A percentile compares a stretch with the other conserved stretches of the same genome.
phyloP scores from a whole-genome alignment of 2,329 filamentous ascomycete species.

The Colletotrichum ledebouriae region DNA sequence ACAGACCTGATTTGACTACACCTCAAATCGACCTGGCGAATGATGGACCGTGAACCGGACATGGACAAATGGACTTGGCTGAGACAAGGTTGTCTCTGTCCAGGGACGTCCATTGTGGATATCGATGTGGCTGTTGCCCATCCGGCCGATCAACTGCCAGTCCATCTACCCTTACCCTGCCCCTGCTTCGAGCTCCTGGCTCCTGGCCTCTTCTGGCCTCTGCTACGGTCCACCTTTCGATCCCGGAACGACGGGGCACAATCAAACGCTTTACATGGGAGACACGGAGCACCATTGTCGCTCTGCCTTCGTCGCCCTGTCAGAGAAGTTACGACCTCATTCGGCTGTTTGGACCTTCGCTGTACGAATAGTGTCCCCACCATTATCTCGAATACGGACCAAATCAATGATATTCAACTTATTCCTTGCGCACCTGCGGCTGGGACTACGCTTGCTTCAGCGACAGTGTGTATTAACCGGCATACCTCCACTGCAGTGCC shows the following conservation, averaged over 20 bases:
- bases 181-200: too few species aligned
- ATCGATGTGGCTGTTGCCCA: constrained; percentile 20
- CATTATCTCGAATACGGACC: constrained; percentile 1
- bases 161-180: constrained; percentile 9
- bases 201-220: constrained; percentile 21
- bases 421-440: constrained; percentile 1
- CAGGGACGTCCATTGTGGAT: constrained; percentile 29
- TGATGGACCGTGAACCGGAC: constrained; percentile 7
- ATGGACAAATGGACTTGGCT: constrained; percentile 22
- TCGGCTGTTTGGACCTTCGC: constrained; percentile 8
- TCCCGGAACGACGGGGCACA: constrained; percentile 15
- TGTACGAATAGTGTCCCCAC: not conserved
- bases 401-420: not conserved
- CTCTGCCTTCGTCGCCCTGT: not conserved
- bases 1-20: constrained; percentile 15
- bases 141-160: constrained; percentile 26
- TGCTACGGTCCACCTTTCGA: constrained; percentile 17
- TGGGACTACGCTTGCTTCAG: constrained; percentile 1
- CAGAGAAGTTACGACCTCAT: not conserved
- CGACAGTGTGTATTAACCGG: not conserved
- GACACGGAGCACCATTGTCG: not conserved
- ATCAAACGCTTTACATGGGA: constrained; percentile 22
- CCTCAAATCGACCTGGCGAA: constrained; percentile 8
- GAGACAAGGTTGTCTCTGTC: constrained; percentile 33
- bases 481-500: not conserved